Base-by-base conservation (phyloP, 139 green algal genomes). In the Chlorella sp. region DNA sequence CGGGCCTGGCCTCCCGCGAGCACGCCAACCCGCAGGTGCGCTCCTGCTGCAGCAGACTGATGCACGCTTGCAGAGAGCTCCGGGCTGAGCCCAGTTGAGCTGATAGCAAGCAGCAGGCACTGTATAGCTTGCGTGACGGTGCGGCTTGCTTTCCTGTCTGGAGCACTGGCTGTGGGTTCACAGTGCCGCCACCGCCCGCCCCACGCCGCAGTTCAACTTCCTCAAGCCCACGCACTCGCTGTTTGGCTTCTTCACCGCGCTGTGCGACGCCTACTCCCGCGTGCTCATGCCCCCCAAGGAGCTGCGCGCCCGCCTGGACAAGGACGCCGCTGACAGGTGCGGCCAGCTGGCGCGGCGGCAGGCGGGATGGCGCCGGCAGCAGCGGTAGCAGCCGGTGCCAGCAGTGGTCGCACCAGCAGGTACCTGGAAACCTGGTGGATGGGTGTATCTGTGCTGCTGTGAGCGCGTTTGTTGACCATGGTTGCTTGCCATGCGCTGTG, bases 201-300 rank as follows among this genome's bases (percentile, higher is more conserved):
- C 14, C 11, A 11, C 11, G 2, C 2, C 14, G 51, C 87, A 95
- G 87, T 99, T 99, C 87, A 92, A 95, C 89, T 99, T 99, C 89
- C 89, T 99, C 36, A 98, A 98, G 92, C 95, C 96, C 73, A 99
- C 95, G 0, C 96, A 99, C 92, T 94, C 85, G 32, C 88, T 99
- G 85, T 98, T 98, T 85, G 88, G 85, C 54, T 97, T 98, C 90
- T 99, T 99, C 91, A 98, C 94, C 1, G 46, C 86, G 13, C 92
- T 99, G 6, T 94, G 92, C 34, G 96, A 99, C 82, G 92, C 97
- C 28, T 99, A 99, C 93, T 95, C 92, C 1, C 88, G 92, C 22
- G 95, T 98, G 30, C 92, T 99, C 34, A 98, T 98, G 92, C 97
- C 97, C 3, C 88, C 91, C 60, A 98, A 98, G 88, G 94, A 85